phyloP scores from a whole-genome alignment of 2,329 filamentous ascomycete genomes.

The Trichoderma sp. region DNA sequence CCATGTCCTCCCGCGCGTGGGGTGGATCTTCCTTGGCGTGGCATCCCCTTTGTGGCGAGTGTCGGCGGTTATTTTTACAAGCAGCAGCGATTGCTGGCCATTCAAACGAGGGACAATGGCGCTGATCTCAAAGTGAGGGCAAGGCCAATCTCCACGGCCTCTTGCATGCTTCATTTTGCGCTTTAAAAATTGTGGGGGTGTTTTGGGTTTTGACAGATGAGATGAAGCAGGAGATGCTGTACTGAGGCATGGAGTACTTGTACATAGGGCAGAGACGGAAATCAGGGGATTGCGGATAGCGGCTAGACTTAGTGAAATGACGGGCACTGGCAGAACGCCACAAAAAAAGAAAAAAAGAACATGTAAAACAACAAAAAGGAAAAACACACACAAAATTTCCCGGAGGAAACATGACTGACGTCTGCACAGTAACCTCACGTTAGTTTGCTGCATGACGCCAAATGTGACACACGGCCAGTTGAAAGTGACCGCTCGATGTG shows the following conservation, averaged over 20 bases:
- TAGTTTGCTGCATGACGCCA: neutral
- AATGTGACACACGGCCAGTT: neutral
- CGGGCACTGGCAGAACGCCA: neutral
- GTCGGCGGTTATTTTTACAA: slow-evolving; percentile 1
- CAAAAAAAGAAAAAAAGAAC: neutral
- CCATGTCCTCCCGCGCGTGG: slow-evolving; percentile 17
- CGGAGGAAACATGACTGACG: neutral
- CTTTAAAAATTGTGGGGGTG: neutral
- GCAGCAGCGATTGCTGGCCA: neutral
- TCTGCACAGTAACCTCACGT: neutral
- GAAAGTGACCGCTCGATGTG: neutral
- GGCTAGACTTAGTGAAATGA: neutral
- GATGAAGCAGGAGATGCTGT: neutral
- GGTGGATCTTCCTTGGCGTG: slow-evolving; percentile 9
- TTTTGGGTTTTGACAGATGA: neutral
- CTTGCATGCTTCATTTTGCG: neutral
- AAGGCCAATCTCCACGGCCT: neutral
- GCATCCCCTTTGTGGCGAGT: neutral
- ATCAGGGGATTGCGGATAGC: neutral
- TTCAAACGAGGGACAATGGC: neutral
- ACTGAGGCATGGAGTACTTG: neutral
- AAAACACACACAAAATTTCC: neutral
- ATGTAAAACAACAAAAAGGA: neutral
- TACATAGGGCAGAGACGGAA: neutral
- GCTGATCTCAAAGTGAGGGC: neutral